phyloP scores from a whole-genome alignment of 2,329 filamentous ascomycete genomes.

The Plectosphaerella sp. region DNA sequence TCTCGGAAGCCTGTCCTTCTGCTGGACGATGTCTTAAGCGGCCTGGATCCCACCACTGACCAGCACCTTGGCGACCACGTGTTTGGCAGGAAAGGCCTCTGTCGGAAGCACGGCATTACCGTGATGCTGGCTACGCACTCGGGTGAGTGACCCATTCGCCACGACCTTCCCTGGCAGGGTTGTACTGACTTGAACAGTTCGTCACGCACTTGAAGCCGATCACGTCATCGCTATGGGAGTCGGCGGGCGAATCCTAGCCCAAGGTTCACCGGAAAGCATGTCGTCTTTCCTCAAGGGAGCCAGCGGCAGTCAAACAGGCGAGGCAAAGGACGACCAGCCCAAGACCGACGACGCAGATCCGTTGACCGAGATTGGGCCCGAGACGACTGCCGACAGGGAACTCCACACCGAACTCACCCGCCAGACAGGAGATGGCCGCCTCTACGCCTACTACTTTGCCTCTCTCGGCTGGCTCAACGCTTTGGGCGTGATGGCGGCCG shows the following conservation, averaged over 20 bases:
- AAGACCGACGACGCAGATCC: not conserved
- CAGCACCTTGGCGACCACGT: slow-evolving; percentile 27
- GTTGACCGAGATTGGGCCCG: not conserved
- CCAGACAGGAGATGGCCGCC: slow-evolving; percentile 21
- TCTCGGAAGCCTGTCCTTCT: slow-evolving; percentile 60
- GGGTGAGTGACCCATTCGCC: slow-evolving; percentile 14
- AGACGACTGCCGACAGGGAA: not conserved
- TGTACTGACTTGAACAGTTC: slow-evolving; percentile 15
- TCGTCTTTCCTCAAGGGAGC: not conserved
- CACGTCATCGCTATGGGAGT: slow-evolving; percentile 41
- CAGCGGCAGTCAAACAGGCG: not conserved
- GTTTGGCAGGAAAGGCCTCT: slow-evolving; percentile 30
- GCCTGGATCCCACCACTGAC: slow-evolving; percentile 51
- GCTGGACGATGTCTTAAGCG: slow-evolving; percentile 69
- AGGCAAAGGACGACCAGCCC: not conserved
- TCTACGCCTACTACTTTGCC: slow-evolving; percentile 21
- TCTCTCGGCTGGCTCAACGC: slow-evolving; percentile 16
- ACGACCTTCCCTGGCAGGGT: slow-evolving; percentile 9
- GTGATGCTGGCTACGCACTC: slow-evolving; percentile 38
- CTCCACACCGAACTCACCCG: slow-evolving; percentile 17
- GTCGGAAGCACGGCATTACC: slow-evolving; percentile 30
- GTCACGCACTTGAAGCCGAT: slow-evolving; percentile 30
- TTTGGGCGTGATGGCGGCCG: not conserved
- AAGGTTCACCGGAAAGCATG: slow-evolving; percentile 20
- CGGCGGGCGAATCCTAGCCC: slow-evolving; percentile 36